Evolutionary conservation across 2,329 filamentous ascomycete genomes (phyloP).

Genomic region (Fusarium nodosum): DNA sequence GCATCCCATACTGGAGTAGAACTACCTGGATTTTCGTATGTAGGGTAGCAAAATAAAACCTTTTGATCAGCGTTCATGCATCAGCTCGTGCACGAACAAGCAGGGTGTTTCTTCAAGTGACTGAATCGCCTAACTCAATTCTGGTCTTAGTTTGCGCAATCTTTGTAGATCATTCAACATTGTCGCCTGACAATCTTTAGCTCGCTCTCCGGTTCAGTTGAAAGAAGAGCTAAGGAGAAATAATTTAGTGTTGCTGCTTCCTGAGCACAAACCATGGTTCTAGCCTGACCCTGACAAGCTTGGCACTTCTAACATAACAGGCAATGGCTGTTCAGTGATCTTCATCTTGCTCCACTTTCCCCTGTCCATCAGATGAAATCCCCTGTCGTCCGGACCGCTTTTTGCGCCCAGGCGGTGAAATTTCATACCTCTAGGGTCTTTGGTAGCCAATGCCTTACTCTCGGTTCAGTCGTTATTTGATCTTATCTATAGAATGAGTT

Average conservation of each 20-base stretch:
- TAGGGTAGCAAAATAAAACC: not conserved
- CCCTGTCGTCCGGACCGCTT: not conserved
- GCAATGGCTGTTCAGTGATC: not conserved
- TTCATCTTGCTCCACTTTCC: not conserved
- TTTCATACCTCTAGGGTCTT: not conserved
- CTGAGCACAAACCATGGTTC: not conserved
- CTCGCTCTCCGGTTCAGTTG: not conserved
- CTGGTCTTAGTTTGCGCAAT: too few species aligned
- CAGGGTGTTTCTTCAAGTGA: not conserved
- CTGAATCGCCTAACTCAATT: not conserved
- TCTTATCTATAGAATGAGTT: slow-evolving; percentile 5
- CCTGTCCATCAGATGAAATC: slow-evolving; percentile 12
- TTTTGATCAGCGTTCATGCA: not conserved
- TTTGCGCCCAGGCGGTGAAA: slow-evolving; percentile 22
- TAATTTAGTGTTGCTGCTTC: not conserved
- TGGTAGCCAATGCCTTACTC: not conserved
- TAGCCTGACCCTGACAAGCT: slow-evolving; percentile 4
- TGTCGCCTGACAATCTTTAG: not conserved
- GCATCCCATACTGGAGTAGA: not conserved
- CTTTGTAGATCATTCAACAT: not conserved
- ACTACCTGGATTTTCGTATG: not conserved
- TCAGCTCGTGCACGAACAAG: not conserved
- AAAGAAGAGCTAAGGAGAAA: not conserved
- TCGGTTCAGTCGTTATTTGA: not conserved
- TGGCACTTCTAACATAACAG: not conserved